Conservation (phyloP, 345 rosid species). For the Stellera chamaejasme region DNA sequence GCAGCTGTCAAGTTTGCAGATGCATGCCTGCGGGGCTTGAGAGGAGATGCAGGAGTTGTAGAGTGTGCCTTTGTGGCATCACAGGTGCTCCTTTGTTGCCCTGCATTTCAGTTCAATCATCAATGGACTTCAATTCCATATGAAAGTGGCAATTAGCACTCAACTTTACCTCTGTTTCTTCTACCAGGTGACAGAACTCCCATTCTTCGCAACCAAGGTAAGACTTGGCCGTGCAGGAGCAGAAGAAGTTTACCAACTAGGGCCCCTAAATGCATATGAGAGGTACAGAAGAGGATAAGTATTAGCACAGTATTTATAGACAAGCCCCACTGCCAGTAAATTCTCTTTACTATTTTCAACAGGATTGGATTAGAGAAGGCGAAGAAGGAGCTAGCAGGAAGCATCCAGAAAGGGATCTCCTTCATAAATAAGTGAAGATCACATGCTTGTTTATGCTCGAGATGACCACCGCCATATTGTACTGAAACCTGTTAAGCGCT, state of each 20-base stretch:
- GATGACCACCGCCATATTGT: too few relatives aligned
- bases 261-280: slow-evolving; percentile 66
- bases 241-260: slow-evolving; percentile 59
- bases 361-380: slow-evolving; percentile 73
- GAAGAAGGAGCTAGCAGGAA: slow-evolving; percentile 57
- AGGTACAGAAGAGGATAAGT: slow-evolving; percentile 24
- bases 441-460: too few relatives aligned
- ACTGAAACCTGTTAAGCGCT: too few relatives aligned
- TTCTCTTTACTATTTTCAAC: slow-evolving; percentile 1
- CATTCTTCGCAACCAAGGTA: slow-evolving; percentile 76
- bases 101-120: not conserved
- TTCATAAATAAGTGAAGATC: slow-evolving; percentile 46
- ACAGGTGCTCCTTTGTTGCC: slow-evolving; percentile 19
- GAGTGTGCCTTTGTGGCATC: slow-evolving; percentile 67
- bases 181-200: slow-evolving; percentile 63
- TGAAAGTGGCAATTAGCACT: not conserved
- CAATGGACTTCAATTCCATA: not conserved
- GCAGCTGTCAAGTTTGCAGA: slow-evolving; percentile 89
- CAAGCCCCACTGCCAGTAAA: not conserved
- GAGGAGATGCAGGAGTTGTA: slow-evolving; percentile 61
- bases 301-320: not conserved
- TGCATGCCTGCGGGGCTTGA: slow-evolving; percentile 65
- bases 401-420: slow-evolving; percentile 68
- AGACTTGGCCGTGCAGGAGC: slow-evolving; percentile 64
- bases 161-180: not conserved